Evolutionary conservation across 2,329 filamentous ascomycete genomes (phyloP), one percentile per base, ranked within the genome.

Genomic region (Rhexocercosporidium sp.): DNA sequence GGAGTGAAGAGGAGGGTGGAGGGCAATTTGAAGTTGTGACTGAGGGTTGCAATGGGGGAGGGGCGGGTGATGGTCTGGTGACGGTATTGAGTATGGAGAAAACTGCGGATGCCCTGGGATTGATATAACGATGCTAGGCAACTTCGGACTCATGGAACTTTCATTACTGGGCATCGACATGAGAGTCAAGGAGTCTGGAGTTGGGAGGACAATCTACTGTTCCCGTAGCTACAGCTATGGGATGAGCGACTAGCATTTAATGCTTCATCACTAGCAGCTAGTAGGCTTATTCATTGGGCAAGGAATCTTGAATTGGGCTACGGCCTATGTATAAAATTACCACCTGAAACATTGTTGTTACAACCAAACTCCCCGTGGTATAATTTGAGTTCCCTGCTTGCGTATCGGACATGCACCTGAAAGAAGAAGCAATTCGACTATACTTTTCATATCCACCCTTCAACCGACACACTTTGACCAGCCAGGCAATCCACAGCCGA

Each of bases 401-500:
- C 20, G 29, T 49, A 66, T 62, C 51, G 22, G 62, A 62, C 57
- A 62, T 54, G 12, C 47, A 18, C 47, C 47, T 41, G 3, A 25
- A 54, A 7, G 25, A 12, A 22, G 25, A 39, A 27, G 37, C 22
- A 37, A 47, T 37, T 49, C 39, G n/a, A 53, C 16, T 4, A 53
- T 41, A 37, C 12, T 27, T 1, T 51, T 47, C 8, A 25, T 6
- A 51, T 53, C 20, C 31, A 27, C 37, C 20, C 31, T 49, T 59
- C 54, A 65, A 22, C 75, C 74, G 62, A 78, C 66, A 56, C 77
- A 78, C 59, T 71, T 77, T 12, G 73, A 75, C 77, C 77, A 78
- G 18, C 82, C 87, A 63, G 90, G 90, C 69, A 93, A 76, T 7
- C 90, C 90, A 77, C 90, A 93, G 5, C 88, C 90, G 79, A 92